phyloP scores from a whole-genome alignment of 2,329 filamentous ascomycete genomes.

The Aspergillus piperis region DNA sequence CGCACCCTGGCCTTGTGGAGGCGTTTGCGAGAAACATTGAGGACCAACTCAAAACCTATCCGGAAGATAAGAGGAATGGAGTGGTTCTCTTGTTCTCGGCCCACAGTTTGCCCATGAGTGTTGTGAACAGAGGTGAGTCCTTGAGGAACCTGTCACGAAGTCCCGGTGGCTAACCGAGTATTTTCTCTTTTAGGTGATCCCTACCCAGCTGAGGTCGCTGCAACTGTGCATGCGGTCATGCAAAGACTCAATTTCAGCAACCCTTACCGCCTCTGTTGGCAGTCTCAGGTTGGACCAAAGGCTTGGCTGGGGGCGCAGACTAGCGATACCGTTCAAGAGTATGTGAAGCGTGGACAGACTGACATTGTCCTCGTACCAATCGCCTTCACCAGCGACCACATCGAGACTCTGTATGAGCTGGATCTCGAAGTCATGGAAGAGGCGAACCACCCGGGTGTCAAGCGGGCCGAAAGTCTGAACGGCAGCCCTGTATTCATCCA shows the following conservation, averaged over 20 bases:
- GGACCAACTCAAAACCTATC: conserved; percentile 78
- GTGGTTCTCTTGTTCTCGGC: conserved; percentile 92
- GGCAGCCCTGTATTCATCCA: conserved; percentile 87
- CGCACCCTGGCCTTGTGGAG: conserved; percentile 85
- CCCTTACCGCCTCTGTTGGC: conserved; percentile 93
- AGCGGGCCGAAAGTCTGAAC: conserved; percentile 89
- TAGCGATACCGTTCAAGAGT: conserved; percentile 79
- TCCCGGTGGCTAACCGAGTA: neutral
- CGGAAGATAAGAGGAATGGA: conserved; percentile 73
- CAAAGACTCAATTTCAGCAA: conserved; percentile 82
- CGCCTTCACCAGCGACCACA: conserved; percentile 98
- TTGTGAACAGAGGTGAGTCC: conserved; percentile 79
- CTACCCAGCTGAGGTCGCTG: conserved; percentile 92
- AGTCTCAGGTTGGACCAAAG: conserved; percentile 93
- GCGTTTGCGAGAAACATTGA: conserved; percentile 93
- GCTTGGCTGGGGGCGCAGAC: conserved; percentile 97
- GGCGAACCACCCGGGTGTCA: conserved; percentile 72
- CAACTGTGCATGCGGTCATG: conserved; percentile 97
- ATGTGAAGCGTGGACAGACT: conserved; percentile 86
- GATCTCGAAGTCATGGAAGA: conserved; percentile 95
- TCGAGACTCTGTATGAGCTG: conserved; percentile 92
- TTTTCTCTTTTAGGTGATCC: conserved; percentile 69
- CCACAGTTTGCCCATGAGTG: conserved; percentile 94
- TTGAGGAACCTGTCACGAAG: neutral
- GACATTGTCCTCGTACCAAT: conserved; percentile 92